A percentile compares a stretch with the other conserved stretches of the same genome.
These are phyloP conservation scores for Pseudocercospora cruenta DNA, from an alignment of 2,329 filamentous ascomycete genomes.

Conservation along the genomic window DNA sequence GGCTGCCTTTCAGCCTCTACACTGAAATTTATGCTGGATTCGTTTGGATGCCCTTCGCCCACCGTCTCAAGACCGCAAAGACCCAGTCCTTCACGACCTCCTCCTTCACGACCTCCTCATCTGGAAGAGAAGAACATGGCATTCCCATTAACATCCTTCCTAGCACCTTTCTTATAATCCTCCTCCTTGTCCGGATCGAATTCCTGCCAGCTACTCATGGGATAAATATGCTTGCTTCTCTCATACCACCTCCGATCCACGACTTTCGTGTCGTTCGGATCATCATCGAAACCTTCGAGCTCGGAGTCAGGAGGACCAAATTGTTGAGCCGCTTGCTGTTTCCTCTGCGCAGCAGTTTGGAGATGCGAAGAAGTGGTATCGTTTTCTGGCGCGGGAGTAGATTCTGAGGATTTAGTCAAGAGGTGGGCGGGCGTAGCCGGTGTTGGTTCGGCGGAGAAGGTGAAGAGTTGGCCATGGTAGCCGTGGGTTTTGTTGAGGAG, in stretches of 20 bases:
- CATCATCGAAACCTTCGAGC: slow-evolving; percentile 74
- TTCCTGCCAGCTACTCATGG: slow-evolving; percentile 92
- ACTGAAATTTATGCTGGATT: background rate
- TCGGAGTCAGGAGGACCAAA: slow-evolving; percentile 53
- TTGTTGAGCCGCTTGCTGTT: slow-evolving; percentile 23
- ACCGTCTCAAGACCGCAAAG: no score
- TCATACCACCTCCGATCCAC: slow-evolving; percentile 97
- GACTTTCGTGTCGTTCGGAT: slow-evolving; percentile 84
- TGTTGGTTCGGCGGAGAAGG: slow-evolving; percentile 64
- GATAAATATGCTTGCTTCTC: slow-evolving; percentile 96
- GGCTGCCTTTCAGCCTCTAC: background rate
- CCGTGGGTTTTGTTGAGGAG: slow-evolving; percentile 83
- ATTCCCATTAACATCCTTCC: slow-evolving; percentile 86
- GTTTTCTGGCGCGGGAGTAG: slow-evolving; percentile 3
- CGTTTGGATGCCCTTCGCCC: no score
- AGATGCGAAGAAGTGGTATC: slow-evolving; percentile 14
- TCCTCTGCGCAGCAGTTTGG: slow-evolving; percentile 32
- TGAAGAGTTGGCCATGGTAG: slow-evolving; percentile 76
- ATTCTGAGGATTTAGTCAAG: slow-evolving; percentile 21
- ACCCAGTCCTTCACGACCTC: no score
- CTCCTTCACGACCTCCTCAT: background rate
- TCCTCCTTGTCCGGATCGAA: slow-evolving; percentile 88
- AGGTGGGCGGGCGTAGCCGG: slow-evolving; percentile 44
- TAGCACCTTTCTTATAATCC: slow-evolving; percentile 76
- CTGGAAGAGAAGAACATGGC: slow-evolving; percentile 68